These are phyloP conservation scores for Blakeslea trispora DNA, from an alignment of 371 early-diverging fungal genomes.

Conservation along the genomic window DNA sequence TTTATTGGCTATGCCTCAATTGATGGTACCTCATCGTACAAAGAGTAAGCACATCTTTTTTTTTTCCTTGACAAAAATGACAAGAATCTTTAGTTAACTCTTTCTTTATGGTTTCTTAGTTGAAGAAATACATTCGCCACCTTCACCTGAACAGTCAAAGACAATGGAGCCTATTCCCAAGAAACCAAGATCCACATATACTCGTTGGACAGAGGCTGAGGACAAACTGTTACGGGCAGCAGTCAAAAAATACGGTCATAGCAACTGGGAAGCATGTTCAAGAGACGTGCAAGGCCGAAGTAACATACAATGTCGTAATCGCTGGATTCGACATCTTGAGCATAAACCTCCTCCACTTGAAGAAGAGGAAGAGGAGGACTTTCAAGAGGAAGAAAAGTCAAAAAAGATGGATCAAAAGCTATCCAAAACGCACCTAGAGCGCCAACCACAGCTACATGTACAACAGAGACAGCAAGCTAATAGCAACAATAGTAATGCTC, in stretches of 20 bases:
- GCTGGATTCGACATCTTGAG: conserved; percentile 42
- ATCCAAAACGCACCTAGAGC: conserved; percentile 3
- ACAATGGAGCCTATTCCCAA: conserved; percentile 20
- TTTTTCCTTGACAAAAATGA: not conserved
- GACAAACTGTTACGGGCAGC: conserved; percentile 35
- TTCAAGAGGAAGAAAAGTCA: conserved; percentile 1
- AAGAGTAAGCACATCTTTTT: no score
- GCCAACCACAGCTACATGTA: no score
- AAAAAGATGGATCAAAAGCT: conserved; percentile 6
- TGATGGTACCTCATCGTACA: conserved; percentile 15
- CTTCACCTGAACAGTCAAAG: conserved; percentile 10
- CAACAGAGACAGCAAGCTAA: conserved; percentile 3
- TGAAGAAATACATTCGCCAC: conserved; percentile 2
- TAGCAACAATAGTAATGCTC: conserved; percentile 30
- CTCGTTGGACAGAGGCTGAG: conserved; percentile 43
- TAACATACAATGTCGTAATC: conserved; percentile 49
- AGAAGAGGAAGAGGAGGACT: conserved; percentile 4
- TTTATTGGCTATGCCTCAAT: conserved; percentile 42
- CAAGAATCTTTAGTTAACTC: not conserved
- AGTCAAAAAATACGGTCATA: conserved; percentile 36
- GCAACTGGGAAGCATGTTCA: conserved; percentile 45
- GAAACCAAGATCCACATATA: conserved; percentile 45
- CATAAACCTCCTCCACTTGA: conserved; percentile 14
- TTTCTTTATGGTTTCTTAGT: not conserved
- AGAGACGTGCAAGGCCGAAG: conserved; percentile 35